These are phyloP conservation scores for Trypanosoma mega DNA, from an alignment of 208 protist genomes.

Conservation along the genomic window DNA sequence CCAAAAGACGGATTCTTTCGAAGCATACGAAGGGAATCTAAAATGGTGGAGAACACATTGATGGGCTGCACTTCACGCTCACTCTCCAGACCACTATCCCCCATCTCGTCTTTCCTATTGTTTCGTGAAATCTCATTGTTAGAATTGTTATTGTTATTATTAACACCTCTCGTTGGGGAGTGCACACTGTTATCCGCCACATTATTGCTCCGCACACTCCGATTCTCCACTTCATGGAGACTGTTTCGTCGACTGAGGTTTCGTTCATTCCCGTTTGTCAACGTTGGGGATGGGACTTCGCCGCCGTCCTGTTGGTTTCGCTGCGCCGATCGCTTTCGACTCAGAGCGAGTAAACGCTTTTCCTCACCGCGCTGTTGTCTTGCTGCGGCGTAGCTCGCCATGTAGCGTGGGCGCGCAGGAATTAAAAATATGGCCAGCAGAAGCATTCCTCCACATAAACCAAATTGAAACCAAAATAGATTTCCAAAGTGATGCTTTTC, in stretches of 20 bases:
- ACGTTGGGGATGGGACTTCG: too few species aligned
- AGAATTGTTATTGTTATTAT: too few species aligned
- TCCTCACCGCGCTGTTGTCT: conserved; percentile 43
- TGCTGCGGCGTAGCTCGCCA: conserved; percentile 50
- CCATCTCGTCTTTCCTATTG: background rate
- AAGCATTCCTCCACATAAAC: conserved; percentile 32
- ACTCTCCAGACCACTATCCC: background rate
- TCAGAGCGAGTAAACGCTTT: conserved; percentile 27
- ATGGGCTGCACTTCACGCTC: conserved; percentile 40
- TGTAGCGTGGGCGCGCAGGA: conserved; percentile 38
- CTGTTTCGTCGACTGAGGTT: too few species aligned
- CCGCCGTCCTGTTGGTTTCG: too few species aligned
- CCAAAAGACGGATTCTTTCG: conserved; percentile 54
- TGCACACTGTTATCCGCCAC: too few species aligned
- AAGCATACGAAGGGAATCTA: conserved; percentile 52
- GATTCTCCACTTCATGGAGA: too few species aligned
- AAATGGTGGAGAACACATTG: conserved; percentile 67
- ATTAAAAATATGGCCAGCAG: conserved; percentile 56
- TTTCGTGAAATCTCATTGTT: background rate
- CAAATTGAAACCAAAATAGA: conserved; percentile 79
- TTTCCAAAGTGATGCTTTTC: conserved; percentile 52
- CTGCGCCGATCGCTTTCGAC: too few species aligned
- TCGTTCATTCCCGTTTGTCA: too few species aligned
- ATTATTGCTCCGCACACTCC: too few species aligned
- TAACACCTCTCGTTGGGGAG: too few species aligned